Evolutionary conservation across 257 asterid species (phyloP).

Genomic region (Salvia splendens): DNA sequence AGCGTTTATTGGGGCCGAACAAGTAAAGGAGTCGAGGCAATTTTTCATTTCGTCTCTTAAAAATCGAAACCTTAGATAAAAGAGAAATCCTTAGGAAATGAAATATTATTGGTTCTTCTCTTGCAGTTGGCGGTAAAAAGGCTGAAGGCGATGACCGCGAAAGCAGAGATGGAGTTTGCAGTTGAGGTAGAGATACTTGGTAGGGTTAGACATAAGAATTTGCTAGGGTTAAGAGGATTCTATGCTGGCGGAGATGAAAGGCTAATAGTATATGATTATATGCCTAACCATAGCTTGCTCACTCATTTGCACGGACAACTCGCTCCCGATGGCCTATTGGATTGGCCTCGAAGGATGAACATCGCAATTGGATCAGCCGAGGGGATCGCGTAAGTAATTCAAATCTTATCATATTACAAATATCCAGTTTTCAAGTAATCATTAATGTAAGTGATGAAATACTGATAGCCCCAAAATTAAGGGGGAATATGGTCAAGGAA

Average conservation of each 20-base stretch:
- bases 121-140: conserved; percentile 73
- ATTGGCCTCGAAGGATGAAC: conserved; percentile 62
- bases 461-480: too few relatives aligned
- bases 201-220: conserved; percentile 71
- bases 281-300: conserved; percentile 78
- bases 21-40: conserved; percentile 70
- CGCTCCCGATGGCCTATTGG: conserved; percentile 57
- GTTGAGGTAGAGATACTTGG: conserved; percentile 84
- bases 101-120: neutral
- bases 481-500: too few relatives aligned
- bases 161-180: conserved; percentile 87
- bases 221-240: conserved; percentile 71
- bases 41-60: neutral
- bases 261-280: conserved; percentile 73
- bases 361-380: conserved; percentile 67
- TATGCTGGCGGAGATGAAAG: conserved; percentile 81
- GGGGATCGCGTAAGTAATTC: conserved; percentile 55
- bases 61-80: too few relatives aligned
- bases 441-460: too few relatives aligned
- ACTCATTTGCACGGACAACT: conserved; percentile 76
- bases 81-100: too few relatives aligned
- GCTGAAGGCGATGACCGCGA: conserved; percentile 70
- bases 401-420: too few relatives aligned
- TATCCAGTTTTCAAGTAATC: too few relatives aligned
- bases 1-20: conserved; percentile 87